Conservation (phyloP, 371 early-diverging fungal species). For the Umbelopsis sp. region DNA sequence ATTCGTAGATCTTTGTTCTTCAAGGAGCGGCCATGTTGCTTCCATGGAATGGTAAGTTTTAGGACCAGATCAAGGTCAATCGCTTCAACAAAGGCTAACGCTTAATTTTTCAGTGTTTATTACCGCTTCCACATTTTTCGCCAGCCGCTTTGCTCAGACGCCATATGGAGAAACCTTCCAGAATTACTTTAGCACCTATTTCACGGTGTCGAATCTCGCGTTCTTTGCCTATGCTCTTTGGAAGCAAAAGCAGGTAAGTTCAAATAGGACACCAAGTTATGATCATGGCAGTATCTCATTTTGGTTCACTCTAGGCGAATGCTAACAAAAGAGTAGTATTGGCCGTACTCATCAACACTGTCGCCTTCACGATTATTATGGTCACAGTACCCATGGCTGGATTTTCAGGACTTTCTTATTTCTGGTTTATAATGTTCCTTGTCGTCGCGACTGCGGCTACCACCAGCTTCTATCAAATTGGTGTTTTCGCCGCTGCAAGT, state of each 20-base stretch:
- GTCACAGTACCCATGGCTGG: constrained; percentile 28
- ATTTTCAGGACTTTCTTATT: constrained; percentile 37
- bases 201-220: constrained; percentile 63
- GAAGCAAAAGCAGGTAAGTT: constrained; percentile 63
- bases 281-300: background rate
- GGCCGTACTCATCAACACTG: constrained; percentile 36
- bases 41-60: constrained; percentile 77
- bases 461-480: constrained; percentile 70
- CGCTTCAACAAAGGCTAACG: background rate
- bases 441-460: constrained; percentile 63
- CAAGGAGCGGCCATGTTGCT: constrained; percentile 77
- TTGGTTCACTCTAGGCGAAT: background rate
- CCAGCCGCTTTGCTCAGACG: constrained; percentile 61
- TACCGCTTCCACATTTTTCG: constrained; percentile 77
- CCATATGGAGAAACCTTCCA: constrained; percentile 68
- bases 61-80: too few species aligned
- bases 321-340: constrained; percentile 23
- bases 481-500: constrained; percentile 75
- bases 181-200: constrained; percentile 76
- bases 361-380: constrained; percentile 41
- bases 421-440: constrained; percentile 63
- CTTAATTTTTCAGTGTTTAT: constrained; percentile 62
- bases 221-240: constrained; percentile 60
- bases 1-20: constrained; percentile 64
- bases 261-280: background rate